Evolutionary conservation across 2,329 filamentous ascomycete genomes (phyloP).

Genomic region (Curvularia eragrostidis): DNA sequence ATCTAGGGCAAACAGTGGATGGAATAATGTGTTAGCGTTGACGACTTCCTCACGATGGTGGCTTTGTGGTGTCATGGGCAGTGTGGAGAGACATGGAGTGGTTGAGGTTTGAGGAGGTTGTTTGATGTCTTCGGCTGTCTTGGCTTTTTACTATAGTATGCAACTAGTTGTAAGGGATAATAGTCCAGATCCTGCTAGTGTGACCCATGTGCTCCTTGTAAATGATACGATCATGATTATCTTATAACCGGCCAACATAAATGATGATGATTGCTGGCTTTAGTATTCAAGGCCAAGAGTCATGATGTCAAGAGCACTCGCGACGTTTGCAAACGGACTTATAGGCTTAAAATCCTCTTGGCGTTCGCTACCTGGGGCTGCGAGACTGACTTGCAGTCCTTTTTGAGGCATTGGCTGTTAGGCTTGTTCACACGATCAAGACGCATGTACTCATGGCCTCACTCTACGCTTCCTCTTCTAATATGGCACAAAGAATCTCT

Average conservation of each 20-base stretch:
- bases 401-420: neutral
- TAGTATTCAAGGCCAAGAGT: neutral
- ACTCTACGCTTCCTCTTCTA: too few relatives aligned
- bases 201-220: too few relatives aligned
- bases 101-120: neutral
- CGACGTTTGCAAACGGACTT: neutral
- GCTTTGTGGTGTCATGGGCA: conserved; percentile 53
- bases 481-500: neutral
- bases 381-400: neutral
- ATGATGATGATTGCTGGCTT: conserved; percentile 51
- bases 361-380: neutral
- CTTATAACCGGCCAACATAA: neutral
- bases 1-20: neutral
- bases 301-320: neutral
- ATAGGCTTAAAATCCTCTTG: neutral
- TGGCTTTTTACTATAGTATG: neutral
- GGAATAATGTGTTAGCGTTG: conserved; percentile 40
- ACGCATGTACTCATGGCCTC: neutral
- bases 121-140: neutral
- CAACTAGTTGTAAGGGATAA: neutral
- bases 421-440: neutral
- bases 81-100: neutral
- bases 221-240: neutral
- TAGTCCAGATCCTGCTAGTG: too few relatives aligned
- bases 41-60: conserved; percentile 43